phyloP scores from a whole-genome alignment of 306 rosid genomes.

The Acacia acuminata region DNA sequence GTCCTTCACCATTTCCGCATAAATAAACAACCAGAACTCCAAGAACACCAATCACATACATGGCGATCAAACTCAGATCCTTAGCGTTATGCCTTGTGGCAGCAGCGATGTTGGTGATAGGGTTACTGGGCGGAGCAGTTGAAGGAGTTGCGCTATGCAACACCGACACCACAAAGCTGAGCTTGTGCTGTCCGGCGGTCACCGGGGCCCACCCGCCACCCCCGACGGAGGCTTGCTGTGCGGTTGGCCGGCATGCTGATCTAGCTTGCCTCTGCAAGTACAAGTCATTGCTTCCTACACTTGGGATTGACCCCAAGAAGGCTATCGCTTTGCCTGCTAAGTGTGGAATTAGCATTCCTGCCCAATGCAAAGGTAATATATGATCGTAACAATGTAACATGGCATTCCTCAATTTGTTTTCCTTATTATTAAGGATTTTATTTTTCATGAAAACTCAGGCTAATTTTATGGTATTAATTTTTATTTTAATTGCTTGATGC shows the following conservation, averaged over 20 bases:
- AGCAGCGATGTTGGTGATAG: background rate
- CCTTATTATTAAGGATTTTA: background rate
- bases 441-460: background rate
- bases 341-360: constrained; percentile 52
- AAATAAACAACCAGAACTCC: no score
- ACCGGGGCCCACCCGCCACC: constrained; percentile 45
- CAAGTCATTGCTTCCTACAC: constrained; percentile 43
- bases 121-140: background rate
- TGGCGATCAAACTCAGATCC: background rate
- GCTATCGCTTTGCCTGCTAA: constrained; percentile 63
- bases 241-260: constrained; percentile 42
- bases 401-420: no score
- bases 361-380: constrained; percentile 44
- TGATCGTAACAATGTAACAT: no score
- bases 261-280: constrained; percentile 51
- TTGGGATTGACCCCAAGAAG: constrained; percentile 51
- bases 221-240: constrained; percentile 53
- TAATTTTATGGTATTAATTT: no score
- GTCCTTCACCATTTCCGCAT: no score
- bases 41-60: background rate
- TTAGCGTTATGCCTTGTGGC: background rate
- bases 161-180: constrained; percentile 39
- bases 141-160: constrained; percentile 41
- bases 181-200: constrained; percentile 46
- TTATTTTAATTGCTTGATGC: background rate